Percentiles rank a stretch among this genome's conserved stretches.
These are phyloP conservation scores for Platanus orientalis DNA, from an alignment of 164 flowering plant species.

Conservation along the genomic window DNA sequence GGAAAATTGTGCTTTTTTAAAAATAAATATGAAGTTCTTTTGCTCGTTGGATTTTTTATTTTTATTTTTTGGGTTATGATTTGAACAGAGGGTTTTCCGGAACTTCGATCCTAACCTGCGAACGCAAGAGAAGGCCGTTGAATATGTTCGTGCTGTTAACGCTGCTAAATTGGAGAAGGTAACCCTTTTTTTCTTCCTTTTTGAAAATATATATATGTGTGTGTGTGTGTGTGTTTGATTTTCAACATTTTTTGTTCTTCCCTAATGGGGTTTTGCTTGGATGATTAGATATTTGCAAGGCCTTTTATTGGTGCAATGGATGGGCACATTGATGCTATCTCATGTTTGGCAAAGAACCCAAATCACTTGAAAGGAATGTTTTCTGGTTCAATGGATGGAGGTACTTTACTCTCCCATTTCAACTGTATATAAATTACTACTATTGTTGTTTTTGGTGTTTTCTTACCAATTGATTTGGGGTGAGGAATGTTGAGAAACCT, in stretches of 20 bases:
- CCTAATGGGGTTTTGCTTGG: slow-evolving; percentile 1
- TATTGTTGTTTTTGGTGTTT: too few species aligned
- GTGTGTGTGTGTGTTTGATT: background rate
- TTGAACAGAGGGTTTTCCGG: slow-evolving; percentile 62
- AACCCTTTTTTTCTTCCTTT: background rate
- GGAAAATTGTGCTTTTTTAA: background rate
- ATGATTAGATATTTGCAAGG: slow-evolving; percentile 70
- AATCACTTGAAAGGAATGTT: slow-evolving; percentile 80
- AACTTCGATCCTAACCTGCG: slow-evolving; percentile 83
- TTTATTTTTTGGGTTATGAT: background rate
- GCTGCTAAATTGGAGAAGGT: slow-evolving; percentile 96
- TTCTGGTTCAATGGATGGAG: slow-evolving; percentile 99
- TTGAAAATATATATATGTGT: too few species aligned
- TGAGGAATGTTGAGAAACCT: too few species aligned
- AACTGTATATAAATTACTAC: background rate
- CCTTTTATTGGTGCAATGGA: slow-evolving; percentile 97
- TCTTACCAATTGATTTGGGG: too few species aligned
- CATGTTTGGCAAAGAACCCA: slow-evolving; percentile 93
- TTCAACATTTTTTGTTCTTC: background rate
- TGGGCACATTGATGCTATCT: slow-evolving; percentile 73
- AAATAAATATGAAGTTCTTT: background rate
- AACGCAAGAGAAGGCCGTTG: slow-evolving; percentile 75
- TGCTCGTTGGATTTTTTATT: background rate
- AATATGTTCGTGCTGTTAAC: slow-evolving; percentile 82
- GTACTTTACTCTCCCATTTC: slow-evolving; percentile 23